A percentile compares a stretch with the other conserved stretches of the same genome.
phyloP scores from a whole-genome alignment of 108 stramenopile species.

The Cyclotella atomus region DNA sequence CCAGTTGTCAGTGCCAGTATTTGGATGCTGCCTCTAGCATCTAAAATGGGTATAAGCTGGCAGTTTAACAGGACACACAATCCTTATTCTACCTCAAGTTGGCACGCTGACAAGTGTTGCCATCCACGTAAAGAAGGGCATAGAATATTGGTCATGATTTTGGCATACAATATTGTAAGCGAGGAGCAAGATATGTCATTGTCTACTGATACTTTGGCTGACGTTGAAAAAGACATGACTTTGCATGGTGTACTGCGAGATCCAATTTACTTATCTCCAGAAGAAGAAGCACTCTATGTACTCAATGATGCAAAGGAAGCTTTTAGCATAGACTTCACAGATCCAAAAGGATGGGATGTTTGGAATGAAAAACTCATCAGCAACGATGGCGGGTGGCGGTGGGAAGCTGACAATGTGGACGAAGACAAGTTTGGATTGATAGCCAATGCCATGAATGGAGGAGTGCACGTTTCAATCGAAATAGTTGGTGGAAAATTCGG shows the following conservation, averaged over 20 bases:
- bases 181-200: constrained; percentile 30
- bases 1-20: constrained; percentile 33
- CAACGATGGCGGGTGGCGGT: constrained; percentile 29
- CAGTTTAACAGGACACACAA: constrained; percentile 23
- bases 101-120: constrained; percentile 39
- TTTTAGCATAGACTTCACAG: constrained; percentile 29
- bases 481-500: constrained; percentile 27
- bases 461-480: constrained; percentile 19
- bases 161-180: constrained; percentile 31
- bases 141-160: constrained; percentile 26
- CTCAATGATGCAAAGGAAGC: neutral
- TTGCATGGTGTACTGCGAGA: constrained; percentile 24
- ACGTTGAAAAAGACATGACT: constrained; percentile 35
- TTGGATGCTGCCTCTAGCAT: constrained; percentile 43
- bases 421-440: constrained; percentile 46
- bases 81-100: constrained; percentile 19
- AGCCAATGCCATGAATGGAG: constrained; percentile 10
- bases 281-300: constrained; percentile 37
- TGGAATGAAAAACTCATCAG: constrained; percentile 26
- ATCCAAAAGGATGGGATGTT: constrained; percentile 9
- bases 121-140: constrained; percentile 31
- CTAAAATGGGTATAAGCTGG: constrained; percentile 21
- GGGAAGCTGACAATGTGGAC: constrained; percentile 40
- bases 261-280: constrained; percentile 37
- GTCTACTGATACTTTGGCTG: neutral